Evolutionary conservation across 1,284 basidiomycete genomes (phyloP).

Genomic region (Singerocomus inundabilis): DNA sequence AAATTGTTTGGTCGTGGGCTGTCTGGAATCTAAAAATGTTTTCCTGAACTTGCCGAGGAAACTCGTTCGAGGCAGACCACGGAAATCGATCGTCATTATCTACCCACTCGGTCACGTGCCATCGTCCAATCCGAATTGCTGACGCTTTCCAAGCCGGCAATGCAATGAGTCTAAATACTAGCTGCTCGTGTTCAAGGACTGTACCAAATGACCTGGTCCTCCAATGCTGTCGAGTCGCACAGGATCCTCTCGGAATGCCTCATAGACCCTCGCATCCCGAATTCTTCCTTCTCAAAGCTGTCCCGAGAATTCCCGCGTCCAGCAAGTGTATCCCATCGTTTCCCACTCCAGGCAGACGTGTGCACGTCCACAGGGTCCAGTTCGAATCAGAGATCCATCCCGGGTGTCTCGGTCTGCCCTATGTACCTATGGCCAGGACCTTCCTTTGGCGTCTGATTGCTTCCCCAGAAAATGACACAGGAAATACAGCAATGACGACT

Average conservation of each 20-base stretch:
- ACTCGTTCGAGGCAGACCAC: neutral
- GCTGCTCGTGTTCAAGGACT: no score
- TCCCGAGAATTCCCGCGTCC: conserved; percentile 33
- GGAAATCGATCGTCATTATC: conserved; percentile 11
- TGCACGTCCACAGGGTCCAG: no score
- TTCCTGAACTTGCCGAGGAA: conserved; percentile 16
- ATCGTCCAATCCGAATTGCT: neutral
- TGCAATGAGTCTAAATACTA: no score
- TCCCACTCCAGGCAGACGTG: conserved; percentile 33
- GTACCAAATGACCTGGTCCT: neutral
- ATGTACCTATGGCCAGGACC: no score
- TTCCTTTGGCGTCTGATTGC: no score
- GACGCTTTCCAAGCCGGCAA: no score
- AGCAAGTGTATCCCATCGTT: conserved; percentile 35
- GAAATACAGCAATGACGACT: no score
- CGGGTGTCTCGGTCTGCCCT: no score
- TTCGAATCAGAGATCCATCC: no score
- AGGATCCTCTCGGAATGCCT: neutral
- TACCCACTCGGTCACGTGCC: conserved; percentile 15
- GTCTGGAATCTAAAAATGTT: conserved; percentile 1
- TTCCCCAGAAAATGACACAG: no score
- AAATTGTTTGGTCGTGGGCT: neutral
- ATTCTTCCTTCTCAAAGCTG: conserved; percentile 14
- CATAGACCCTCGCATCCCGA: neutral
- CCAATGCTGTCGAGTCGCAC: neutral